Evolutionary conservation across 176 grass and related monocot genomes (phyloP).

Genomic region (Alopecurus myosuroides): DNA sequence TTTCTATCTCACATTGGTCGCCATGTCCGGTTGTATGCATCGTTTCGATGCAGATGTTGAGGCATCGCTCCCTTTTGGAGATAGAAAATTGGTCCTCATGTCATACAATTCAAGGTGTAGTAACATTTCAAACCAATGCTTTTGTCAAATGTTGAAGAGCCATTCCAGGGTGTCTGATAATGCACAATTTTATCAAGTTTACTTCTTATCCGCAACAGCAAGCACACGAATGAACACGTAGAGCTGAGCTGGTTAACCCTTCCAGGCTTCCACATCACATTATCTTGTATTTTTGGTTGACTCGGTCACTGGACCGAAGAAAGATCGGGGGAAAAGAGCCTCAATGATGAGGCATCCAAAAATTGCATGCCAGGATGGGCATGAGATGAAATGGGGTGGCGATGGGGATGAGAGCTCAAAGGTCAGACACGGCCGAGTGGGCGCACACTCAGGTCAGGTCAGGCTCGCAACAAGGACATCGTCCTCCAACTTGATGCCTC

Average conservation of each 20-base stretch:
- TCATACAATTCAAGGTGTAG: too few relatives aligned
- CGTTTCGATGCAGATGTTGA: too few relatives aligned
- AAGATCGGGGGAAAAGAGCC: background rate
- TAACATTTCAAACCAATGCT: background rate
- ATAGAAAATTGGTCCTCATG: too few relatives aligned
- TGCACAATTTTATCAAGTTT: background rate
- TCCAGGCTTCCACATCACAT: background rate
- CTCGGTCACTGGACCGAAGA: background rate
- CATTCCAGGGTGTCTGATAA: background rate
- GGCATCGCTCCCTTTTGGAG: too few relatives aligned
- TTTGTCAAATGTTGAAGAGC: background rate
- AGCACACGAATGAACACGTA: background rate
- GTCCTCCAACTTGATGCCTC: conserved; percentile 32
- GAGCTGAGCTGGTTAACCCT: background rate
- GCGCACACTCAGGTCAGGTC: conserved; percentile 20
- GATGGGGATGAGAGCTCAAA: background rate
- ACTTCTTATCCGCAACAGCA: background rate
- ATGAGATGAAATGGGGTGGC: conserved; percentile 19
- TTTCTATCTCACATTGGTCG: background rate
- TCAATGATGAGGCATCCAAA: background rate
- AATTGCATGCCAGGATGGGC: conserved; percentile 8
- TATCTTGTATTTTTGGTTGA: background rate
- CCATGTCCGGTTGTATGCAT: too few relatives aligned
- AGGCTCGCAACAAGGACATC: conserved; percentile 14
- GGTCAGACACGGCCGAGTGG: conserved; percentile 28